Base-by-base conservation (phyloP, 306 rosid genomes). In the Carpinus viminea region DNA sequence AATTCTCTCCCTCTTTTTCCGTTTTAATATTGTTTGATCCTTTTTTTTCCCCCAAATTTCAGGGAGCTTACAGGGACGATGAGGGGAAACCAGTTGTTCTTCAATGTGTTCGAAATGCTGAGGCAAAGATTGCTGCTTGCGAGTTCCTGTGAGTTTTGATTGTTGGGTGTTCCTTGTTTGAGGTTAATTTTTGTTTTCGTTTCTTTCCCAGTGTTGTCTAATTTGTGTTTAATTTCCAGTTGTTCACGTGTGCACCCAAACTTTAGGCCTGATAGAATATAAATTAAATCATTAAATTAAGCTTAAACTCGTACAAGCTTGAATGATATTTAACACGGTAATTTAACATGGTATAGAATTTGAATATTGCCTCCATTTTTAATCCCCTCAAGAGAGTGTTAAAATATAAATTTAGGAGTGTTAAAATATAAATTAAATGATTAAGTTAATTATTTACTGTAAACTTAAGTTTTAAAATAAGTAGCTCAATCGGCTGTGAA, bases 11-110 rank as follows among this genome's bases (percentile, higher is more conserved):
- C 36, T 13, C 9, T 76, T 17, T 52, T 45, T 21, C 60, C n/a
- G 24, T 31, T 53, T 1, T 53, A 4, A 70, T n/a, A 11, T n/a
- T 7, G 26, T 31, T 10, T 28, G 69, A 12, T 31, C 18, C n/a
- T 0, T 41, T 41, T 41, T 41, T 41, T 41, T 41, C 1, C 12
- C 12, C 5, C 16, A n/a, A 46, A 48, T 71, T 11, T 13, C 48
- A 84, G 88, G 88, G 88, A 57, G 88, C 85, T 70, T 84, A 84
- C 50, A 83, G 88, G 41, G 80, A 81, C 54, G 85, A 84, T 11
- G 54, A 77, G 56, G 88, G 88, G 50, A 81, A 81, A 47, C 80
- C 85, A 13, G 80, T 84, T 1, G 78, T 84, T 79, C 88, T 84
- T 31, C 85, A 81, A 62, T 84, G 88, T 74, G 83, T 84, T 74